phyloP scores from a whole-genome alignment of 495 filamentous ascomycete genomes.

The Wilcoxina mikolae region DNA sequence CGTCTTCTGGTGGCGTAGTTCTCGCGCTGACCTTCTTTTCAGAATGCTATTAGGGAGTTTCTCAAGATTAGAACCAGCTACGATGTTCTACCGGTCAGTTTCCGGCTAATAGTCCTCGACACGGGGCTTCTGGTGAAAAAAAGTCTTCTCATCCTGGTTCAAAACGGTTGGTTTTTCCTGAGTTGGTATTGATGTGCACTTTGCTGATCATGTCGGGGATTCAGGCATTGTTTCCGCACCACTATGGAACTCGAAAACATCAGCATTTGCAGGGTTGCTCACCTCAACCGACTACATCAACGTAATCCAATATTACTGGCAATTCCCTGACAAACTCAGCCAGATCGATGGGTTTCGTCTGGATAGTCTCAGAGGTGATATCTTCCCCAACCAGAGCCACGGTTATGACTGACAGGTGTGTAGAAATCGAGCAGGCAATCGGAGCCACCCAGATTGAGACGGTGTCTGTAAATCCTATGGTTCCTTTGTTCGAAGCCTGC shows the following conservation, averaged over 20 bases:
- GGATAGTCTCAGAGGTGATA: slow-evolving; percentile 72
- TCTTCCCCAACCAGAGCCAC: neutral
- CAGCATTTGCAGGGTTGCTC: slow-evolving; percentile 83
- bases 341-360: slow-evolving; percentile 89
- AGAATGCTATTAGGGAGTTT: slow-evolving; percentile 70
- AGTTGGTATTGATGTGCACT: neutral
- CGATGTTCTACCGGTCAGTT: slow-evolving; percentile 96
- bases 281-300: slow-evolving; percentile 98
- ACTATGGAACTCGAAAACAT: slow-evolving; percentile 90
- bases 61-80: slow-evolving; percentile 93
- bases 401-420: neutral
- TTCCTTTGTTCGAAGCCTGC: slow-evolving; percentile 87
- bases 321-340: slow-evolving; percentile 78
- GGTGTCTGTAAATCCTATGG: slow-evolving; percentile 79
- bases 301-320: slow-evolving; percentile 98
- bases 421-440: slow-evolving; percentile 89
- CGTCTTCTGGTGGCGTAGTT: slow-evolving; percentile 5
- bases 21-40: slow-evolving; percentile 6
- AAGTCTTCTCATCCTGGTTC: slow-evolving; percentile 88
- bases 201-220: slow-evolving; percentile 2
- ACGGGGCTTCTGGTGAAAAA: slow-evolving; percentile 91
- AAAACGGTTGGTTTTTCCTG: slow-evolving; percentile 56
- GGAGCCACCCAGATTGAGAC: slow-evolving; percentile 85
- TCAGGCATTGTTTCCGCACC: slow-evolving; percentile 94
- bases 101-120: slow-evolving; percentile 89